A percentile compares a stretch with the other conserved stretches of the same genome.
phyloP scores from a whole-genome alignment of 2,329 filamentous ascomycete genomes.

The Aspergillus glaucus region DNA sequence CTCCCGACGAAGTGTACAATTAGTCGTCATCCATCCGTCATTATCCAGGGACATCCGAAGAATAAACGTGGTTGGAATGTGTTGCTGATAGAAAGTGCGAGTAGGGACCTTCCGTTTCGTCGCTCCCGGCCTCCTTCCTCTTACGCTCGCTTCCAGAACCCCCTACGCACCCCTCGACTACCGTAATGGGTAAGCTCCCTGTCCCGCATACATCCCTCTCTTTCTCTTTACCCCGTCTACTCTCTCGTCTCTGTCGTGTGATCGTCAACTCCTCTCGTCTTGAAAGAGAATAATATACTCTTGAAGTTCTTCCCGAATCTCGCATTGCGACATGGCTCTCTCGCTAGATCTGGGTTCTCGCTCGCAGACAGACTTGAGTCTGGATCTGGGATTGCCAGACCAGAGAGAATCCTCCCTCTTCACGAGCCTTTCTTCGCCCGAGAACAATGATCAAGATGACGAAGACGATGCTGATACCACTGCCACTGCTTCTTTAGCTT shows the following conservation, averaged over 20 bases:
- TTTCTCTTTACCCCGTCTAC: not conserved
- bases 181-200: constrained; percentile 36
- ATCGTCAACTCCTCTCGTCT: not conserved
- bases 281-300: no score
- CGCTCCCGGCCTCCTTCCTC: constrained; percentile 12
- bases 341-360: no score
- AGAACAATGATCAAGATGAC: constrained; percentile 8
- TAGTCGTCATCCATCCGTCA: not conserved
- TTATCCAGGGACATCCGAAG: not conserved
- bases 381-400: not conserved
- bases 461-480: constrained; percentile 15
- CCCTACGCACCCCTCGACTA: constrained; percentile 11
- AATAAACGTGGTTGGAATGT: constrained; percentile 6
- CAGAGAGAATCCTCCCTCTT: constrained; percentile 10
- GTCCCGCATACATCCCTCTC: constrained; percentile 4
- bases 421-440: constrained; percentile 6
- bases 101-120: constrained; percentile 24
- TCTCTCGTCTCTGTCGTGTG: not conserved
- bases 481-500: constrained; percentile 23
- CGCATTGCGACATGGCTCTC: no score
- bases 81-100: constrained; percentile 17
- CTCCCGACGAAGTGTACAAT: constrained; percentile 1
- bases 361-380: no score
- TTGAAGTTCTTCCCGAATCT: no score
- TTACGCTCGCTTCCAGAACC: constrained; percentile 19